Evolutionary conservation across 1,284 basidiomycete genomes (phyloP).

Genomic region (Moniliophthora roreri): DNA sequence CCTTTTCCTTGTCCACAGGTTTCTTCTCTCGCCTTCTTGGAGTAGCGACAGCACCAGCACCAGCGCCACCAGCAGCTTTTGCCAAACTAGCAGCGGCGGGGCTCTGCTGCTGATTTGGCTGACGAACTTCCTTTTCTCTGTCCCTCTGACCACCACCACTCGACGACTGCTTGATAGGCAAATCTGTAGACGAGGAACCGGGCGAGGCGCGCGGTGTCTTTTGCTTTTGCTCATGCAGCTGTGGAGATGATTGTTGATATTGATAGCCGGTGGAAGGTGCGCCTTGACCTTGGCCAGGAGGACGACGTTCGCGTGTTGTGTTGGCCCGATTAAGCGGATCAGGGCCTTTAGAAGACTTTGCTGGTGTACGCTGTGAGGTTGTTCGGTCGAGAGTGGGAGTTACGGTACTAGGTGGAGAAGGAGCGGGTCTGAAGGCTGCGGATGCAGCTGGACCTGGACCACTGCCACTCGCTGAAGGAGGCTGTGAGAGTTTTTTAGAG

Average conservation of each 20-base stretch:
- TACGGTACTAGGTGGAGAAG: constrained; percentile 59
- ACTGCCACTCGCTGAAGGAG: no score
- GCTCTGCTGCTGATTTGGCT: constrained; percentile 45
- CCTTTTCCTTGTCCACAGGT: constrained; percentile 76
- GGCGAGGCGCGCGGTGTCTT: constrained; percentile 49
- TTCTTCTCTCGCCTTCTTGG: constrained; percentile 87
- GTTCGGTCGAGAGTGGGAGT: constrained; percentile 72
- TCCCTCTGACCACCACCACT: constrained; percentile 18
- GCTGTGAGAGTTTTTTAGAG: constrained; percentile 50
- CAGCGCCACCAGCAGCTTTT: constrained; percentile 58
- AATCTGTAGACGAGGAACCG: constrained; percentile 53
- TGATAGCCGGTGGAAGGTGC: not conserved
- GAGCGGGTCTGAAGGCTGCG: constrained; percentile 62
- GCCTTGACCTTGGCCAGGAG: no score
- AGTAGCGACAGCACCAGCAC: constrained; percentile 61
- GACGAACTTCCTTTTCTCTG: constrained; percentile 33
- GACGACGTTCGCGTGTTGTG: constrained; percentile 55
- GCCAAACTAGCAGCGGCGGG: constrained; percentile 59
- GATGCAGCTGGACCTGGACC: constrained; percentile 39
- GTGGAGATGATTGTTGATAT: constrained; percentile 14
- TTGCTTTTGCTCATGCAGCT: constrained; percentile 20
- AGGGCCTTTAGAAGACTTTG: constrained; percentile 47
- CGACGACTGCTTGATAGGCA: constrained; percentile 43
- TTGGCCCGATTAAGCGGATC: constrained; percentile 64
- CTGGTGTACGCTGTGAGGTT: constrained; percentile 67